phyloP scores from a whole-genome alignment of 345 rosid species.

The Arabis alpina region DNA sequence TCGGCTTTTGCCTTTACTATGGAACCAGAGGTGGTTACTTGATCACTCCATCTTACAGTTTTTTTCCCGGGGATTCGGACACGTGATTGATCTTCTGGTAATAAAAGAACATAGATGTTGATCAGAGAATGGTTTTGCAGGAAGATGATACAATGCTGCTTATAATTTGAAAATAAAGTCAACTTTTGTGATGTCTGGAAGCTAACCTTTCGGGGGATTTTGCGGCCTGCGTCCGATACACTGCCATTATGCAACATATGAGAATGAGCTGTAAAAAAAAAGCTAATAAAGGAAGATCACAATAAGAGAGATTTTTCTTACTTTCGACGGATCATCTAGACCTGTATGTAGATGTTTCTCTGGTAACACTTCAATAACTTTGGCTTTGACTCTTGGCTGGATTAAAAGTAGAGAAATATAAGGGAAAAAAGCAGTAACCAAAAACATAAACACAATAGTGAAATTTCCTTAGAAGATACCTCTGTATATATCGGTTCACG shows the following conservation, averaged over 20 bases:
- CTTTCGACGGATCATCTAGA: slow-evolving; percentile 44
- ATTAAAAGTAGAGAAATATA: slow-evolving; percentile 6
- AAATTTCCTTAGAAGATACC: slow-evolving; percentile 46
- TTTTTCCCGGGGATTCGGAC: slow-evolving; percentile 11
- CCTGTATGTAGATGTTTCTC: slow-evolving; percentile 43
- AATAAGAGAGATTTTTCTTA: slow-evolving; percentile 38
- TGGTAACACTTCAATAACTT: slow-evolving; percentile 41
- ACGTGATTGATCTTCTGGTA: slow-evolving; percentile 24
- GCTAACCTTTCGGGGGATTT: slow-evolving; percentile 56
- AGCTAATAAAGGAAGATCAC: neutral
- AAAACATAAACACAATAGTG: slow-evolving; percentile 15
- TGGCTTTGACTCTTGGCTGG: slow-evolving; percentile 38
- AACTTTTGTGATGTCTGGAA: slow-evolving; percentile 13
- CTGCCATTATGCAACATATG: slow-evolving; percentile 47
- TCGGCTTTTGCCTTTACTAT: slow-evolving; percentile 11
- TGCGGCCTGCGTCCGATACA: slow-evolving; percentile 44
- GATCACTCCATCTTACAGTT: slow-evolving; percentile 34
- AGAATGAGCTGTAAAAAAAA: slow-evolving; percentile 7
- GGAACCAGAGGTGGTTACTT: slow-evolving; percentile 13
- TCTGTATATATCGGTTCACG: slow-evolving; percentile 33
- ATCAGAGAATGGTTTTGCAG: slow-evolving; percentile 10
- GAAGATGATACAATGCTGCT: neutral
- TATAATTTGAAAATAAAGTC: slow-evolving; percentile 11
- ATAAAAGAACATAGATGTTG: slow-evolving; percentile 10
- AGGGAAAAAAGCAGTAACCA: slow-evolving; percentile 1